Evolutionary conservation across 257 asterid species (phyloP).

Genomic region (Solanum piurae): DNA sequence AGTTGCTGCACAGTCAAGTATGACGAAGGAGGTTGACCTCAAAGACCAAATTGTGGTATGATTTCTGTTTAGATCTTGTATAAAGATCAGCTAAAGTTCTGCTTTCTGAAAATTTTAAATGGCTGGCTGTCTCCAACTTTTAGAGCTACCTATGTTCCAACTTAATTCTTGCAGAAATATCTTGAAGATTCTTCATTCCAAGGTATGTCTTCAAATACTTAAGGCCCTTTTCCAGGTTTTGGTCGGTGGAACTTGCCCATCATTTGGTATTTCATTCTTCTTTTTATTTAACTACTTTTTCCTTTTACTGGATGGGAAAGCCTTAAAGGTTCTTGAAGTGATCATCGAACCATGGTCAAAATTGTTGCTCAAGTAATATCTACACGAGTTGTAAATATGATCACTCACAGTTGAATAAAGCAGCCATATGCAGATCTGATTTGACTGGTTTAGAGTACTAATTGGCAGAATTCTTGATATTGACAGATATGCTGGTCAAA

Average conservation of each 20-base stretch:
- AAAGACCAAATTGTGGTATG: slow-evolving; percentile 60
- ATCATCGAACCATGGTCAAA: neutral
- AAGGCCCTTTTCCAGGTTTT: neutral
- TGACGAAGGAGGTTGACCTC: slow-evolving; percentile 24
- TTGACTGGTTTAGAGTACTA: neutral
- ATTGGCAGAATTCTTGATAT: slow-evolving; percentile 10
- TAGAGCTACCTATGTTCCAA: neutral
- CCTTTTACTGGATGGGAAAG: neutral
- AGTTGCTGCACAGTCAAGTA: slow-evolving; percentile 29
- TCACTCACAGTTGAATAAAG: neutral
- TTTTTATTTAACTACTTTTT: neutral
- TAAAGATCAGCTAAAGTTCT: neutral
- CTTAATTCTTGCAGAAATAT: slow-evolving; percentile 43
- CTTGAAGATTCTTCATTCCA: slow-evolving; percentile 61
- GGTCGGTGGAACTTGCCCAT: neutral
- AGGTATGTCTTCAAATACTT: slow-evolving; percentile 26
- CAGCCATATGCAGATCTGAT: neutral
- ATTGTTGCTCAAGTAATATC: neutral
- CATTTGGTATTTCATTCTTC: neutral
- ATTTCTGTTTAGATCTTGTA: neutral
- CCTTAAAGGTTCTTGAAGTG: neutral
- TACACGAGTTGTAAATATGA: neutral
- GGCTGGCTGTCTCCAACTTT: neutral
- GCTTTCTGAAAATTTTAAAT: neutral
- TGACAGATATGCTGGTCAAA: slow-evolving; percentile 52